A percentile compares a stretch with the other conserved stretches of the same genome.
Conservation (phyloP, 371 early-diverging fungal genomes). For the Zychaea mexicana region DNA sequence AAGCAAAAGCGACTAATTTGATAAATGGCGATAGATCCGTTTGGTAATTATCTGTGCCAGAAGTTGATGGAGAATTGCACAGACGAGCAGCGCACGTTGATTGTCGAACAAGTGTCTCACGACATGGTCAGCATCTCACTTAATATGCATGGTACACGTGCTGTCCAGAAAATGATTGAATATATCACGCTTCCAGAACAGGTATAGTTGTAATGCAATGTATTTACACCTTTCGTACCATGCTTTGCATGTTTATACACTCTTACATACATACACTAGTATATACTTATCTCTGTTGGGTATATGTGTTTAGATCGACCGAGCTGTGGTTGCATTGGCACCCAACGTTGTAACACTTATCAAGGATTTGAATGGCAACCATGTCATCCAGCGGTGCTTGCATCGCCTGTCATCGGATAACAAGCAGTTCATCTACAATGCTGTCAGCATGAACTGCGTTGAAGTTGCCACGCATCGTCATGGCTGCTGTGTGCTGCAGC, state of each 20-base stretch:
- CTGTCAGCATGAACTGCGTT: constrained; percentile 79
- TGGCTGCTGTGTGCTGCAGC: constrained; percentile 97
- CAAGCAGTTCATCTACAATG: constrained; percentile 88
- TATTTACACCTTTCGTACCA: background rate
- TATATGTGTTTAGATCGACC: constrained; percentile 56
- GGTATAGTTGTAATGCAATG: constrained; percentile 22
- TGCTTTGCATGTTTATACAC: background rate
- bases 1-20: background rate
- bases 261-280: background rate
- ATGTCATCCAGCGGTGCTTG: constrained; percentile 96
- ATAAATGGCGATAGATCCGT: constrained; percentile 62
- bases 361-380: constrained; percentile 97
- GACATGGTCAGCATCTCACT: constrained; percentile 81
- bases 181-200: constrained; percentile 64
- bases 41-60: constrained; percentile 93
- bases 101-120: constrained; percentile 73
- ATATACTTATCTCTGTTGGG: background rate
- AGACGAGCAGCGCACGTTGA: constrained; percentile 73
- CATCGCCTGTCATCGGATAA: constrained; percentile 69
- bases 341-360: constrained; percentile 84
- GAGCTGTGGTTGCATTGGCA: constrained; percentile 73
- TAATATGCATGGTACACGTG: constrained; percentile 98
- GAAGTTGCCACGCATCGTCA: constrained; percentile 94
- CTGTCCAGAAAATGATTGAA: constrained; percentile 96
- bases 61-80: constrained; percentile 82